Evolutionary conservation across 2,329 filamentous ascomycete species (phyloP).

Genomic region (Pseudogymnoascus sp.): DNA sequence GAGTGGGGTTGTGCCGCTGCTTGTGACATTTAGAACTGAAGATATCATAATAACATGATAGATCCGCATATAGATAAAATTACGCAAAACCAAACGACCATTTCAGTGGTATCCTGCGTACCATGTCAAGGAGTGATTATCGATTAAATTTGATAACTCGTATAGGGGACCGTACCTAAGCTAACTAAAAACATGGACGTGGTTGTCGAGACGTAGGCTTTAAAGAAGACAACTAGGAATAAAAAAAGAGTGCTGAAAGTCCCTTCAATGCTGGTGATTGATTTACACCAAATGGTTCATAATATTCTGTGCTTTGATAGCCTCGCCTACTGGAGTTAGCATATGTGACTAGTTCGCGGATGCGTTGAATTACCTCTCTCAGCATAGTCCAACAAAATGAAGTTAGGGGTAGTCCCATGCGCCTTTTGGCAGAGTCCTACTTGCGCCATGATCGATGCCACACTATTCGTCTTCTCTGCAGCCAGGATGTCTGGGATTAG

Average conservation of each 20-base stretch:
- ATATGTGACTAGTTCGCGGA: background rate
- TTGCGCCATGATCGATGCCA: constrained; percentile 42
- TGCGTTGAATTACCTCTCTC: constrained; percentile 31
- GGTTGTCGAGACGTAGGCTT: background rate
- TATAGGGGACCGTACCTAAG: background rate
- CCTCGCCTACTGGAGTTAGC: constrained; percentile 19
- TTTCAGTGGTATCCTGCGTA: background rate
- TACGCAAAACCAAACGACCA: background rate
- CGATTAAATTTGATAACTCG: background rate
- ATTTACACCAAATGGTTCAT: constrained; percentile 16
- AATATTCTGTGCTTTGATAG: constrained; percentile 23
- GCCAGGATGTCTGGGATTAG: constrained; percentile 43
- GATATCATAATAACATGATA: background rate
- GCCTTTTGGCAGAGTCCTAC: constrained; percentile 35
- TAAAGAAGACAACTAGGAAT: background rate
- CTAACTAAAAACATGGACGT: background rate
- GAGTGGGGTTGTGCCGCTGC: background rate
- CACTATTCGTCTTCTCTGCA: constrained; percentile 38
- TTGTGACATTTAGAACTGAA: background rate
- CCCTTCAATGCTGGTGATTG: background rate
- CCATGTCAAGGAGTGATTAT: background rate
- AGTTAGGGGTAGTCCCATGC: constrained; percentile 42
- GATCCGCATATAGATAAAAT: background rate
- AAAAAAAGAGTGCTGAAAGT: background rate
- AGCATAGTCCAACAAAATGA: constrained; percentile 52